Evolutionary conservation across 2,329 filamentous ascomycete genomes (phyloP).

Genomic region (Parascedosporium putredinis): DNA sequence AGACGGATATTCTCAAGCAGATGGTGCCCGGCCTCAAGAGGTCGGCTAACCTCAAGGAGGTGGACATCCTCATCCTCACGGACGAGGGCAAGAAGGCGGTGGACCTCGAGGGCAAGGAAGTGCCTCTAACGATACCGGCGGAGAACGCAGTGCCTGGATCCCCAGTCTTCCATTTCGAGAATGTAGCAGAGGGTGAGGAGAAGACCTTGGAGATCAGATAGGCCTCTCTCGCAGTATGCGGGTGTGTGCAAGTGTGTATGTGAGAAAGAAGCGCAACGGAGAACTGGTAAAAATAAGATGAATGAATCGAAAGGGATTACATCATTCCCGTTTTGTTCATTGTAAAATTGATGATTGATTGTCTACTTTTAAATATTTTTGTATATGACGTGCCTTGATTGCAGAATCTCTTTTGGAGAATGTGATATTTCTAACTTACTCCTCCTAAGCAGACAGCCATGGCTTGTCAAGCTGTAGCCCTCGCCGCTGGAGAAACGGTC

Average conservation of each 20-base stretch:
- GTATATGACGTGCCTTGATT: no score
- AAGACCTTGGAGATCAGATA: neutral
- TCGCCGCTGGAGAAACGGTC: no score
- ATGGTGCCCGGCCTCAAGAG: slow-evolving; percentile 75
- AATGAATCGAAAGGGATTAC: no score
- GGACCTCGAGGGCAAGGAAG: slow-evolving; percentile 42
- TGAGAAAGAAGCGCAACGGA: slow-evolving; percentile 4
- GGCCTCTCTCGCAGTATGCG: neutral
- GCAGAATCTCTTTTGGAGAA: no score
- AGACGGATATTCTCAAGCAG: slow-evolving; percentile 61
- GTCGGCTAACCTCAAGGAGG: slow-evolving; percentile 55
- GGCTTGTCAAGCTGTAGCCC: no score
- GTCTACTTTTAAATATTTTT: no score
- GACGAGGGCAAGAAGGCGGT: slow-evolving; percentile 58
- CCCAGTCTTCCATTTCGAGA: slow-evolving; percentile 78
- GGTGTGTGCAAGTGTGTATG: no score
- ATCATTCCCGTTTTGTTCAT: no score
- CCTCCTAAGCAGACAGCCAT: no score
- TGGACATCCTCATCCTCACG: slow-evolving; percentile 63
- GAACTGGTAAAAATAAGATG: no score
- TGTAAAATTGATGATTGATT: no score
- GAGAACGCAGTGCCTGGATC: slow-evolving; percentile 71
- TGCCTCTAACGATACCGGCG: slow-evolving; percentile 49
- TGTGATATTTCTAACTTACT: no score
- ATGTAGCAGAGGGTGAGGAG: slow-evolving; percentile 41